Evolutionary conservation across 202 grass and related monocot genomes (phyloP).

Genomic region (Bolboschoenoplectus hybrid): DNA sequence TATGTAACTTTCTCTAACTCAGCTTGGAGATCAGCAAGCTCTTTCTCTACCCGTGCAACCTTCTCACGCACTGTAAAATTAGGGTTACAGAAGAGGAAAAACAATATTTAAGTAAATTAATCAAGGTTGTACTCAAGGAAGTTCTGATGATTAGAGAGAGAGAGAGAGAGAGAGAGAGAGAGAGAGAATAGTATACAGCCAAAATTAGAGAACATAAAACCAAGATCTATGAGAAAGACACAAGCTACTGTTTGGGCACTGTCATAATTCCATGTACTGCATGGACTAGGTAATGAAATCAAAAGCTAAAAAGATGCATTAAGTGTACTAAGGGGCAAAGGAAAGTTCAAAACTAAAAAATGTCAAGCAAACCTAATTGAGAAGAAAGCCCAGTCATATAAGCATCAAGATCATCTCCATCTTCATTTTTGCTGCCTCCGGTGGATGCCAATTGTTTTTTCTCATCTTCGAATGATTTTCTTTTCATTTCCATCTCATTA

Average conservation of each 20-base stretch:
- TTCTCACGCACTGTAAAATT: conserved; percentile 74
- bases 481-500: conserved; percentile 74
- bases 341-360: not conserved
- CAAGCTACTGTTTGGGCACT: not conserved
- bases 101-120: conserved; percentile 12
- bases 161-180: not conserved
- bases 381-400: conserved; percentile 96
- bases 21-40: conserved; percentile 65
- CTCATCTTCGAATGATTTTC: conserved; percentile 73
- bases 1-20: conserved; percentile 82
- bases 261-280: not conserved
- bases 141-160: not conserved
- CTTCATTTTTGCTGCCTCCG: conserved; percentile 42
- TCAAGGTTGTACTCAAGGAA: not conserved
- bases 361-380: conserved; percentile 68
- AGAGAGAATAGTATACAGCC: not conserved
- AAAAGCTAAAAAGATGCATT: not conserved
- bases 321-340: not conserved
- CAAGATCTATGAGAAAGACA: conserved; percentile 11
- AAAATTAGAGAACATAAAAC: conserved; percentile 3
- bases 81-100: conserved; percentile 34
- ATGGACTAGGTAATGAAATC: not conserved
- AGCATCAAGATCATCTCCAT: conserved; percentile 87
- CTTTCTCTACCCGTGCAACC: conserved; percentile 67
- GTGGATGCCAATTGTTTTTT: conserved; percentile 54